Evolutionary conservation across 176 grass and related monocot species (phyloP).

Genomic region (Tillandsia fasciculata): DNA sequence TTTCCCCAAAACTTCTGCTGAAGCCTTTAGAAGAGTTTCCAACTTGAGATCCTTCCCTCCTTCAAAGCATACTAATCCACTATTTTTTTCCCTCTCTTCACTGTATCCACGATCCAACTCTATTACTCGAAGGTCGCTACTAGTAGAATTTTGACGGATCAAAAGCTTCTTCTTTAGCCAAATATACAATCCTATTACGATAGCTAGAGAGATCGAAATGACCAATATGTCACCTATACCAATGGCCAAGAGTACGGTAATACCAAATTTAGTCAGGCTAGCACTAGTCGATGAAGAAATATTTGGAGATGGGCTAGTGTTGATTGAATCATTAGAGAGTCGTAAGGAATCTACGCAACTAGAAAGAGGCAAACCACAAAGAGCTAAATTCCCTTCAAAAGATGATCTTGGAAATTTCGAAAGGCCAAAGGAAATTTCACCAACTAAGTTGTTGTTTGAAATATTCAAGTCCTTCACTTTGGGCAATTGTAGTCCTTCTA

Average conservation of each 20-base stretch:
- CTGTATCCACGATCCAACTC: conserved; percentile 11
- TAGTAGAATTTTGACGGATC: conserved; percentile 2
- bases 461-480: conserved; percentile 33
- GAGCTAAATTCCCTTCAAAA: conserved; percentile 30
- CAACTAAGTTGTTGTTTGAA: conserved; percentile 32
- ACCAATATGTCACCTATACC: conserved; percentile 41
- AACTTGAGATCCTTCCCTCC: conserved; percentile 60
- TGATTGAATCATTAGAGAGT: not conserved
- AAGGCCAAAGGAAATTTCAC: conserved; percentile 31
- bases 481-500: conserved; percentile 26
- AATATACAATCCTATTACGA: conserved; percentile 31
- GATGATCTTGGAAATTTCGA: conserved; percentile 37
- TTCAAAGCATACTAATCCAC: conserved; percentile 47
- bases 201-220: conserved; percentile 21
- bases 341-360: conserved; percentile 25
- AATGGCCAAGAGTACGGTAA: conserved; percentile 36
- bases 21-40: conserved; percentile 63
- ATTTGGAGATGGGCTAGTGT: conserved; percentile 4
- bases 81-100: conserved; percentile 26
- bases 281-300: not conserved
- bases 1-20: conserved; percentile 68
- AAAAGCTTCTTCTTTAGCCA: conserved; percentile 51
- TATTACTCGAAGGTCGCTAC: conserved; percentile 10
- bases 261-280: conserved; percentile 18
- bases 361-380: conserved; percentile 38